Conservation (phyloP, 192 early-diverging fungal species). For the Podila horticola region DNA sequence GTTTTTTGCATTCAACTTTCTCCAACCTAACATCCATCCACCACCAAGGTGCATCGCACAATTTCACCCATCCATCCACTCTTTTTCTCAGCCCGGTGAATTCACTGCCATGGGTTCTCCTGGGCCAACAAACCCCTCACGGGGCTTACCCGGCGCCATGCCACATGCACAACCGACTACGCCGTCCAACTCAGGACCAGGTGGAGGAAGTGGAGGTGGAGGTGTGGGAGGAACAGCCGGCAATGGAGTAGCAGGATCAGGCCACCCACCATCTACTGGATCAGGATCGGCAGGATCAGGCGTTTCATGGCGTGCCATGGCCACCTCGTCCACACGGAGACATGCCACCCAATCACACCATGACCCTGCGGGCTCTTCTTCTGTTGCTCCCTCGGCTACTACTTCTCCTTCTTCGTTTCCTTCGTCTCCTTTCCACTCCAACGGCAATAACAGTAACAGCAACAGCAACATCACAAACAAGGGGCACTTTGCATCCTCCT, state of each 20-base stretch:
- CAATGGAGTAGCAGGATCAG: no score
- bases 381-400: background rate
- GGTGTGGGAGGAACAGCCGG: no score
- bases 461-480: background rate
- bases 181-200: no score
- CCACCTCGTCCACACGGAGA: background rate
- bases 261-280: background rate
- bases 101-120: no score
- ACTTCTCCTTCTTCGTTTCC: background rate
- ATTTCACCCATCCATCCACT: no score
- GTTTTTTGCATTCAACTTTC: no score
- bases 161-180: no score
- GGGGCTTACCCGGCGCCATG: no score
- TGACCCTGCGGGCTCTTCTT: constrained; percentile 4
- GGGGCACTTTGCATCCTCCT: constrained; percentile 1
- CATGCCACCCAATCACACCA: constrained; percentile 3
- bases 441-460: constrained; percentile 3
- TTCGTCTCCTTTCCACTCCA: background rate
- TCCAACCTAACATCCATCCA: background rate
- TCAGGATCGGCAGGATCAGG: background rate
- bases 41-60: background rate
- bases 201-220: no score
- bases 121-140: no score
- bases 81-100: no score
- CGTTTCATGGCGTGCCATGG: background rate